Conservation (phyloP, 345 rosid genomes). For the Lenwebbia sp. region DNA sequence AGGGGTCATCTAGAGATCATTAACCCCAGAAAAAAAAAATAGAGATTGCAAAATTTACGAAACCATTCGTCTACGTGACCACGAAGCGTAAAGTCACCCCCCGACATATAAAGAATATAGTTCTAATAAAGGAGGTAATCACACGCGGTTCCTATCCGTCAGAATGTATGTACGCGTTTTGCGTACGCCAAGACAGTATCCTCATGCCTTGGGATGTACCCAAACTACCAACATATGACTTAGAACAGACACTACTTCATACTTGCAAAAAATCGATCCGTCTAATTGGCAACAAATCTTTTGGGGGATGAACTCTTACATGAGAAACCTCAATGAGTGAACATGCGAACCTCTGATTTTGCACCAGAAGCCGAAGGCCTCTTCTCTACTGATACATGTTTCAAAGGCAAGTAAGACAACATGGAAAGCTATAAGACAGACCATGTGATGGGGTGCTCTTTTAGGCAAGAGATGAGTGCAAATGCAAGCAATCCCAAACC, state of each 20-base stretch:
- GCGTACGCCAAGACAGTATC: not conserved
- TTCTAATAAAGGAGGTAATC: not conserved
- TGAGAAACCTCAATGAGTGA: not conserved
- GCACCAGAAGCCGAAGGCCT: not conserved
- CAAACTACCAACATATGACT: not conserved
- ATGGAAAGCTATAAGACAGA: not conserved
- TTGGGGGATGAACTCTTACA: not conserved
- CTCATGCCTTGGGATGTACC: not conserved
- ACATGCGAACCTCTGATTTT: not conserved
- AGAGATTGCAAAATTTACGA: not conserved
- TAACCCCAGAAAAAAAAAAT: not conserved
- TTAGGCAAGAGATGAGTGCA: not conserved
- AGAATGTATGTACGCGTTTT: not conserved
- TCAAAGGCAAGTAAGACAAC: constrained; percentile 5
- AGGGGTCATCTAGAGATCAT: not conserved
- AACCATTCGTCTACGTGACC: not conserved
- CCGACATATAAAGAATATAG: not conserved
- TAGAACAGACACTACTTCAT: not conserved
- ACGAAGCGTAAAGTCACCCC: not conserved
- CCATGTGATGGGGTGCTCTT: not conserved
- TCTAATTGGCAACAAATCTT: not conserved
- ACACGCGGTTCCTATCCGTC: accelerated
- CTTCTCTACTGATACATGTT: not conserved
- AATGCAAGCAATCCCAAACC: not conserved
- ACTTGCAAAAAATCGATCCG: not conserved